These are phyloP conservation scores for Calocybe cyanea DNA, from an alignment of 768 basidiomycete genomes.

Conservation along the genomic window DNA sequence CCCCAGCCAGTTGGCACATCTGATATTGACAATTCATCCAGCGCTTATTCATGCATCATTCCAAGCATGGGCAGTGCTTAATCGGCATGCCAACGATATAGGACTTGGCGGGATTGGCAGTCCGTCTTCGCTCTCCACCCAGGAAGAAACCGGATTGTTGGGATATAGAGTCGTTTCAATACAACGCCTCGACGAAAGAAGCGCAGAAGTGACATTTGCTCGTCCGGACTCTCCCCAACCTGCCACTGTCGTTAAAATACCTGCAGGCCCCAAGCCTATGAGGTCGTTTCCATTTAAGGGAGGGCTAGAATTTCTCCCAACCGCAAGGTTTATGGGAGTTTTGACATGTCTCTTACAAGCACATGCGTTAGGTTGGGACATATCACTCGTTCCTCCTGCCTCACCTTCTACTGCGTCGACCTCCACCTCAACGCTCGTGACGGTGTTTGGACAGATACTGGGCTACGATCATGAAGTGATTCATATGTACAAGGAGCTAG, in stretches of 20 bases:
- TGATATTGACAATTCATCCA: slow-evolving; percentile 59
- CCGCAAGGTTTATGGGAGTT: slow-evolving; percentile 50
- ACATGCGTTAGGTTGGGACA: slow-evolving; percentile 64
- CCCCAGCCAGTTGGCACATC: slow-evolving; percentile 47
- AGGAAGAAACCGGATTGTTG: slow-evolving; percentile 45
- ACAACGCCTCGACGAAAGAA: slow-evolving; percentile 34
- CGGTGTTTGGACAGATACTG: slow-evolving; percentile 49
- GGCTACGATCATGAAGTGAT: slow-evolving; percentile 59
- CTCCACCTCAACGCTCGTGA: slow-evolving; percentile 55
- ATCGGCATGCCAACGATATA: slow-evolving; percentile 48
- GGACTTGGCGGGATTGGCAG: slow-evolving; percentile 52
- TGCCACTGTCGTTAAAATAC: slow-evolving; percentile 33
- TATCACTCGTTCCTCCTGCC: slow-evolving; percentile 57
- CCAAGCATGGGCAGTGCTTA: slow-evolving; percentile 60
- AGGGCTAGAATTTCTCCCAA: slow-evolving; percentile 40
- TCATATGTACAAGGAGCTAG: slow-evolving; percentile 67
- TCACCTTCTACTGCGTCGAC: slow-evolving; percentile 58
- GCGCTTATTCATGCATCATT: slow-evolving; percentile 51
- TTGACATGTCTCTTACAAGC: slow-evolving; percentile 58
- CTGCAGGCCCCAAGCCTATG: slow-evolving; percentile 45
- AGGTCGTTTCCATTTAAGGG: slow-evolving; percentile 42
- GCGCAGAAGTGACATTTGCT: slow-evolving; percentile 40
- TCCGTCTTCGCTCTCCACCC: slow-evolving; percentile 36
- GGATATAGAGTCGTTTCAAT: slow-evolving; percentile 47
- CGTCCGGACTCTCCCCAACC: slow-evolving; percentile 19